phyloP scores from a whole-genome alignment of 106 monocot species.

The Dendrobium officinale region DNA sequence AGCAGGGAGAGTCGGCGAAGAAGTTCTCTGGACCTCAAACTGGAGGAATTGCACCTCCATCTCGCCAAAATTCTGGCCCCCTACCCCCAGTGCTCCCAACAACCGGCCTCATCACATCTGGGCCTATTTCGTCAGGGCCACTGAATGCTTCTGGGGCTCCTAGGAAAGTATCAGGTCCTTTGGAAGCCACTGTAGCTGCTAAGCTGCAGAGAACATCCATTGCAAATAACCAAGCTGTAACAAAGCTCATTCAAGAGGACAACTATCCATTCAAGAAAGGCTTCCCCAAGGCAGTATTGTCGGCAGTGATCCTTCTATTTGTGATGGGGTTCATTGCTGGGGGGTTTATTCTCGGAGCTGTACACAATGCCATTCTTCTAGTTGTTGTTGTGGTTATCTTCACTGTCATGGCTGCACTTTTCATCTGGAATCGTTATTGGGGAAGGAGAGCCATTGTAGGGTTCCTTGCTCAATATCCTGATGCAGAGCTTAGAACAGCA shows the following conservation, averaged over 20 bases:
- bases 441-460: conserved; percentile 27
- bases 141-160: conserved; percentile 29
- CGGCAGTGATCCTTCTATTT: conserved; percentile 30
- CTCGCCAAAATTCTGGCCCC: conserved; percentile 29
- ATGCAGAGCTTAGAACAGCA: conserved; percentile 35
- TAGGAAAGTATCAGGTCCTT: conserved; percentile 25
- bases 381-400: conserved; percentile 28
- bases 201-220: conserved; percentile 17
- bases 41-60: conserved; percentile 10
- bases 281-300: conserved; percentile 27
- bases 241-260: conserved; percentile 24
- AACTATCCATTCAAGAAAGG: conserved; percentile 27
- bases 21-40: conserved; percentile 33
- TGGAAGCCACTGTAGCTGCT: conserved; percentile 17
- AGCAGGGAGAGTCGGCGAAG: conserved; percentile 20
- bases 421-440: conserved; percentile 36
- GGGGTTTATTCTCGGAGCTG: conserved; percentile 44
- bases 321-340: conserved; percentile 40
- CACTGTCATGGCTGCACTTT: conserved; percentile 16
- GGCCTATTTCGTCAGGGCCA: conserved; percentile 27
- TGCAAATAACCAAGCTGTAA: conserved; percentile 29
- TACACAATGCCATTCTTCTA: conserved; percentile 39
- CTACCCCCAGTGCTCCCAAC: conserved; percentile 28
- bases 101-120: conserved; percentile 43
- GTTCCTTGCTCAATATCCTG: conserved; percentile 27